Evolutionary conservation across 1,284 basidiomycete genomes (phyloP).

Genomic region (Clitocybe nebularis): DNA sequence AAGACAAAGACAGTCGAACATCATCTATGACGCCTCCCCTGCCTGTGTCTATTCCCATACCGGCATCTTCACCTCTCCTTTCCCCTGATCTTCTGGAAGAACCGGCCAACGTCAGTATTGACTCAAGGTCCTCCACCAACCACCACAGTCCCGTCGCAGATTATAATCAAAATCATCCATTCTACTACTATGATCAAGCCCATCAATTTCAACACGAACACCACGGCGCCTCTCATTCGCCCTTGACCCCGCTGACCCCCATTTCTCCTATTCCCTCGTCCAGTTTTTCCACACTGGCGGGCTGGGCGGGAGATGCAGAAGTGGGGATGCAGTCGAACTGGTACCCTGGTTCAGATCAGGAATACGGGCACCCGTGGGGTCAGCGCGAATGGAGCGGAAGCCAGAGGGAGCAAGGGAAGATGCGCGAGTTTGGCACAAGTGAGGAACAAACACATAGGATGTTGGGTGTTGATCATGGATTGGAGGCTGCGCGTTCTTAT

Average conservation of each 20-base stretch:
- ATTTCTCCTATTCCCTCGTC: conserved; percentile 3
- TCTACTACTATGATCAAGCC: background rate
- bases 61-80: background rate
- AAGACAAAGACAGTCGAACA: too few relatives aligned
- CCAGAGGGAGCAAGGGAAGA: background rate
- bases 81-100: background rate
- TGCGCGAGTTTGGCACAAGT: background rate
- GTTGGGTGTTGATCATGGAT: background rate
- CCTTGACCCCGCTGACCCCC: background rate
- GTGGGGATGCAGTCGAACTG: conserved; percentile 7
- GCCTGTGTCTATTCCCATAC: background rate
- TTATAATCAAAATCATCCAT: background rate
- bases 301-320: too few relatives aligned
- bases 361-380: background rate
- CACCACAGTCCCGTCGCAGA: background rate
- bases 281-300: conserved; percentile 9
- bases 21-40: background rate
- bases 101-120: background rate
- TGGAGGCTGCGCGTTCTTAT: too few relatives aligned
- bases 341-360: background rate
- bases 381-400: background rate
- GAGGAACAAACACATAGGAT: too few relatives aligned
- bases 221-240: background rate
- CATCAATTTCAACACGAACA: background rate
- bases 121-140: background rate